Base-by-base conservation (phyloP, 441 rosid species). In the Omphalea diandra region DNA sequence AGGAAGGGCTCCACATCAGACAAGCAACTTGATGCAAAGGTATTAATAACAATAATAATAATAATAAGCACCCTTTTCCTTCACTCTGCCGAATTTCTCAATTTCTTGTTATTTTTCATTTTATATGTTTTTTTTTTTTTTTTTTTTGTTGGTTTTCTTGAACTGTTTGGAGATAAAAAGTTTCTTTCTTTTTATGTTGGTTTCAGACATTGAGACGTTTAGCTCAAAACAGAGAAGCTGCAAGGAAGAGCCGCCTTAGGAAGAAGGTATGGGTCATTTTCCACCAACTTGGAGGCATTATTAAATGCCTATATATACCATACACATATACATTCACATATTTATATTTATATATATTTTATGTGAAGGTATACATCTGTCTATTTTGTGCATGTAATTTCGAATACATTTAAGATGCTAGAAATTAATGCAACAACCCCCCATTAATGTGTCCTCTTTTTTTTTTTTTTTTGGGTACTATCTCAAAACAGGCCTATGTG, bases 201-300 rank as follows among this genome's bases (percentile, higher is more conserved):
- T 69, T 68, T 70, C 85, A 95, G 99, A 93, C 94, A 70, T 69
- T 93, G 81, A 93, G 99, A 80, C 92, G 99, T 80, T 90, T 95
- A 32, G 99, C 99, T 84, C 99, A 95, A 77, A 95, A 95, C 87
- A 88, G 99, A 81, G 99, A 95, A 80, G 99, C 99, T 71, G 99
- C 99, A 63, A 87, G 96, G 77, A 95, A 95, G 78, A 95, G 99
- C 84, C 88, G 99, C 75, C 76, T 95, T 18, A 86, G 99, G 44
- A 95, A 95, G 83, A 95, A 95, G 89, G 99, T 87, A 68, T 38
- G 74, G 27, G 59, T 73, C 59, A 38, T 56, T 71, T 46, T 61
- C 52, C 63, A 61, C 4, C 75, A 20, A 54, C 64, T 52, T 38
- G n/a, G 43, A 63, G 6, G 26, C 49, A 17, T 69, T 49, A 47